Percentiles rank a stretch among this genome's conserved stretches.
Evolutionary conservation across 768 basidiomycete genomes (phyloP).

Genomic region (Mycena rosella): DNA sequence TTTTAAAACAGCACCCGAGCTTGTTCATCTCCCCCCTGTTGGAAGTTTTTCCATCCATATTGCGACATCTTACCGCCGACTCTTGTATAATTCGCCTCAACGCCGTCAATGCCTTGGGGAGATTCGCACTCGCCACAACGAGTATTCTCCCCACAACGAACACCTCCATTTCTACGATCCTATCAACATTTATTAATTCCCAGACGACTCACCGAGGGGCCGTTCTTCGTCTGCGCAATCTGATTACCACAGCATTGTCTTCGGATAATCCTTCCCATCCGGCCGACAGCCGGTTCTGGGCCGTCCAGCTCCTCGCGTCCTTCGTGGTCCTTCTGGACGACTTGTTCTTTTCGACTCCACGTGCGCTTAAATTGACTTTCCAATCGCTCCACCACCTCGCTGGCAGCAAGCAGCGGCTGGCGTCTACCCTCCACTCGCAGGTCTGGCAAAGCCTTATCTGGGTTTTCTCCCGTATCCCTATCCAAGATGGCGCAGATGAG

Average conservation of each 20-base stretch:
- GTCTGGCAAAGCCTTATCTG: slow-evolving; percentile 71
- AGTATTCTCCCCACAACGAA: slow-evolving; percentile 24
- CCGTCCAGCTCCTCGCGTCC: slow-evolving; percentile 57
- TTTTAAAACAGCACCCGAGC: slow-evolving; percentile 56
- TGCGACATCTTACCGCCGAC: slow-evolving; percentile 47
- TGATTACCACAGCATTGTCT: slow-evolving; percentile 46
- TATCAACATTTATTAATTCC: slow-evolving; percentile 27
- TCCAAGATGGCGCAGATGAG: slow-evolving; percentile 29
- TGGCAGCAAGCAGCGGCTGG: slow-evolving; percentile 48
- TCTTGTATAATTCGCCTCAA: slow-evolving; percentile 55
- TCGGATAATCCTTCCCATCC: slow-evolving; percentile 36
- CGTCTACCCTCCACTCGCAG: slow-evolving; percentile 55
- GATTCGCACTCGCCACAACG: slow-evolving; percentile 62
- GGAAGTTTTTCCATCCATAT: slow-evolving; percentile 58
- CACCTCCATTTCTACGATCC: slow-evolving; percentile 14
- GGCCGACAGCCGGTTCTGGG: slow-evolving; percentile 56
- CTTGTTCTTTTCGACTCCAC: slow-evolving; percentile 55
- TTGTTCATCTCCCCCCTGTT: slow-evolving; percentile 64
- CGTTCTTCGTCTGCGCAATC: slow-evolving; percentile 38
- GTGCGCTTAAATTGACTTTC: slow-evolving; percentile 54
- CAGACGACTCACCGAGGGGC: slow-evolving; percentile 20
- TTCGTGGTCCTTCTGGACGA: slow-evolving; percentile 62
- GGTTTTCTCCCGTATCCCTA: slow-evolving; percentile 61
- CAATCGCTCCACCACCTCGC: slow-evolving; percentile 49
- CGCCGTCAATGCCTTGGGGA: slow-evolving; percentile 69